Base-by-base conservation (phyloP, 2,329 filamentous ascomycete genomes). In the Aspergillus sp. region DNA sequence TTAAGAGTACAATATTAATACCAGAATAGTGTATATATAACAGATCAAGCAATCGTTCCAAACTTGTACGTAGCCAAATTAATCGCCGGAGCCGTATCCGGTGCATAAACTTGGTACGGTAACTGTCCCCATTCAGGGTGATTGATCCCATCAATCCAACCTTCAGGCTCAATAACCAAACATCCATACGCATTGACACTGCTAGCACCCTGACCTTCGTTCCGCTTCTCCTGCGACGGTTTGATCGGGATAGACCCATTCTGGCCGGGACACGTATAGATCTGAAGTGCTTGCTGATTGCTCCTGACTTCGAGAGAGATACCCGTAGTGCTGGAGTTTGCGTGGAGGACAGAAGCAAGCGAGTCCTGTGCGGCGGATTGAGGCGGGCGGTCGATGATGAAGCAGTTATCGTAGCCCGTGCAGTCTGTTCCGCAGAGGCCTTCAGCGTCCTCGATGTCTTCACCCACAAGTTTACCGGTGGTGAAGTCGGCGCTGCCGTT, bases 81-180 rank as follows among this genome's bases (percentile, higher is more conserved):
- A 15, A 74, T 53, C 4, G 63, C 63, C 7, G 72, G 70, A 1
- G 57, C 64, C 38, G 69, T 65, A 22, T 63, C 59, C 12, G 70
- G 67, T 6, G 67, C 64, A 51, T 65, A 73, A 51, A 74, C 61
- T 59, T 73, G 68, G 52, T 65, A 65, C 1, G 60, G 47, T 25
- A 60, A 69, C 47, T 90, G 80, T 50, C 82, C 82, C 91, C 91
- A 96, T 68, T 89, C 81, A 0, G 90, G 90, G 59, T 94, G 81
- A 71, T 95, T 96, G 71, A 97, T 93, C 22, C 79, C 90, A 64
- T 95, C 90, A 62, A 96, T 95, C 81, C 83, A 96, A 66, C 93
- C 90, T 75, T 96, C 82, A 10, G 93, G 88, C 73, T 96, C 91
- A 68, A 96, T 79, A 43, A 95, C 91, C 22, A 95, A 63, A 68